phyloP scores from a whole-genome alignment of 176 grass and related monocot species.

The Eremochloa ophiuroides region DNA sequence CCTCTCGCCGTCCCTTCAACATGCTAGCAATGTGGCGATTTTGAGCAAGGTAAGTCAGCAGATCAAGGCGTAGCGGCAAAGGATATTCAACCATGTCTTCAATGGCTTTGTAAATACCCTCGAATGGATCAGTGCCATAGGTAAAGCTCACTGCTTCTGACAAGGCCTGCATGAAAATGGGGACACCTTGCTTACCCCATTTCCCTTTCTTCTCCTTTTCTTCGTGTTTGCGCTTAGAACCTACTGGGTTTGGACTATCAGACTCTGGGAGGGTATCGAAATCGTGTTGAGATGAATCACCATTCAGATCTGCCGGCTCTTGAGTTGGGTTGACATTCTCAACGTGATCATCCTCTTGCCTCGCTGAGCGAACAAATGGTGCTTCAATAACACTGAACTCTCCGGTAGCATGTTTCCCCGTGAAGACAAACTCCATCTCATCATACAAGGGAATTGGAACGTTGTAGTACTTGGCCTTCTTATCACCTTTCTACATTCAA shows the following conservation, averaged over 20 bases:
- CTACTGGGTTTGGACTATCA: neutral
- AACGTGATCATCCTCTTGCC: neutral
- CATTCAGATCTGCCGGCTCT: neutral
- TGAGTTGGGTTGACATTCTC: neutral
- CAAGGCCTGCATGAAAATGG: neutral
- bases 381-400: neutral
- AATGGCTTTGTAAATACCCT: neutral
- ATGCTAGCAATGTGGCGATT: neutral
- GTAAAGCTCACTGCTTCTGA: neutral
- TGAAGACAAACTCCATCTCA: neutral
- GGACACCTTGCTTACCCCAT: neutral
- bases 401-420: neutral
- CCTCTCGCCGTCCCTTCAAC: neutral
- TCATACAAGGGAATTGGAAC: neutral
- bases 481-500: neutral
- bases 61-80: neutral
- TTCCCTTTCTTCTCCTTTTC: neutral
- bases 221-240: neutral
- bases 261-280: neutral
- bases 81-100: neutral
- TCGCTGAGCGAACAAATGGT: neutral
- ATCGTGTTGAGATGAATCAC: neutral
- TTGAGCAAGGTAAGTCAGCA: neutral
- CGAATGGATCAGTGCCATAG: neutral
- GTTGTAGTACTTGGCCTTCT: neutral